These are phyloP conservation scores for Trichoderma citrinoviride DNA, from an alignment of 2,329 filamentous ascomycete species.

Conservation along the genomic window DNA sequence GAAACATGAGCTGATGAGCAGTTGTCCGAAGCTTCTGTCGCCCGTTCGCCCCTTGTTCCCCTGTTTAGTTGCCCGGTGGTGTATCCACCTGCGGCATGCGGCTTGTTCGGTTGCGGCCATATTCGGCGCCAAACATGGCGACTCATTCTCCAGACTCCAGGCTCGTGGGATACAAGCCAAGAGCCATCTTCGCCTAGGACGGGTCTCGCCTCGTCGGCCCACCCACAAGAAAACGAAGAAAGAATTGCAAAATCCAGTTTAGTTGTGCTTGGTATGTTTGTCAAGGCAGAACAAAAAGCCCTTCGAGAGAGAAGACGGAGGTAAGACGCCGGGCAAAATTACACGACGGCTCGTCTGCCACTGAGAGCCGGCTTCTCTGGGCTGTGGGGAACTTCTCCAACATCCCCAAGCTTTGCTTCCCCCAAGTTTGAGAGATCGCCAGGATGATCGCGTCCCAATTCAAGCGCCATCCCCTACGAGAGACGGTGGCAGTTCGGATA, in stretches of 20 bases:
- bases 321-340: neutral
- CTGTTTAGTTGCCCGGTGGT: slow-evolving; percentile 1
- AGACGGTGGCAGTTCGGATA: neutral
- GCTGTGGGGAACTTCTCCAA: slow-evolving; percentile 1
- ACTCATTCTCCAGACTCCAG: slow-evolving; percentile 20
- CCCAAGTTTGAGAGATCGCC: too few relatives aligned
- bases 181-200: neutral
- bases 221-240: neutral
- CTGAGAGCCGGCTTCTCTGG: neutral
- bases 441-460: neutral
- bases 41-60: neutral
- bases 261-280: neutral
- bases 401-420: neutral
- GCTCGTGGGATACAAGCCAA: slow-evolving; percentile 6
- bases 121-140: slow-evolving; percentile 9
- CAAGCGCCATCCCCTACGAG: neutral
- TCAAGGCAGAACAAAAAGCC: neutral
- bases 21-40: neutral
- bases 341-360: neutral
- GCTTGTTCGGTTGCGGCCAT: slow-evolving; percentile 11
- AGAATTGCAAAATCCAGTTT: neutral
- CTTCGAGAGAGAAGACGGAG: neutral
- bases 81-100: slow-evolving; percentile 7
- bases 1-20: neutral
- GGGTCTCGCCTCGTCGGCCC: slow-evolving; percentile 3